A percentile compares a stretch with the other conserved stretches of the same genome.
Conservation (phyloP, 768 basidiomycete species). For the Pisolithus albus region DNA sequence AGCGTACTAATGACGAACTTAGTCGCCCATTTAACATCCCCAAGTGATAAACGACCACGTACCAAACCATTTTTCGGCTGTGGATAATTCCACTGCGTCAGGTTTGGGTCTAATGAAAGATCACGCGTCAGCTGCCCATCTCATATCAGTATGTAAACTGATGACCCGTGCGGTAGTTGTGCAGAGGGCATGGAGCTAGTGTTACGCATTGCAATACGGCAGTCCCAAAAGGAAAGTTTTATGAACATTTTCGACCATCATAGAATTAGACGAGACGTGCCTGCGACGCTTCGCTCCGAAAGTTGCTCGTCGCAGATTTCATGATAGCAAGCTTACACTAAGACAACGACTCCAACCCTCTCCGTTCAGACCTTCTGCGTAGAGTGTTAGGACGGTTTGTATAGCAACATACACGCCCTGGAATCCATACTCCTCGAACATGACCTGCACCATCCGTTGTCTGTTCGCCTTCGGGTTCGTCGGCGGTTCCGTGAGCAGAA, state of each 20-base stretch:
- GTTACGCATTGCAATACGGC: too few species aligned
- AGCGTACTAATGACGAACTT: too few species aligned
- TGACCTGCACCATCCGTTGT: slow-evolving; percentile 92
- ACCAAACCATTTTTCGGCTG: slow-evolving; percentile 34
- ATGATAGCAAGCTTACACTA: too few species aligned
- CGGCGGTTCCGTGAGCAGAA: slow-evolving; percentile 94
- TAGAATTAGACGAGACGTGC: too few species aligned
- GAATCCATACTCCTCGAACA: slow-evolving; percentile 99
- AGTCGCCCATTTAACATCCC: neutral
- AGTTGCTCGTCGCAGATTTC: too few species aligned
- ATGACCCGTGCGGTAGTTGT: too few species aligned
- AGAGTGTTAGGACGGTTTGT: slow-evolving; percentile 95
- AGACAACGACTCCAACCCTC: neutral
- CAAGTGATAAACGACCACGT: neutral
- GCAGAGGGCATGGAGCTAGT: too few species aligned
- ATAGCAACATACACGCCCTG: slow-evolving; percentile 95
- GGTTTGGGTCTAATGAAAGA: slow-evolving; percentile 32
- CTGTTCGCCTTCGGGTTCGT: slow-evolving; percentile 97
- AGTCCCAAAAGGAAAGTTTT: too few species aligned
- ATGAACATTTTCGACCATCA: too few species aligned
- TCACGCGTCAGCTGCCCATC: neutral
- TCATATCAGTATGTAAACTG: neutral
- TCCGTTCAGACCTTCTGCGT: slow-evolving; percentile 81
- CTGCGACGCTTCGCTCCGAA: too few species aligned
- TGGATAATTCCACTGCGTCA: slow-evolving; percentile 36